Conservation (phyloP, 1,284 basidiomycete species). For the Ustilago hordei region DNA sequence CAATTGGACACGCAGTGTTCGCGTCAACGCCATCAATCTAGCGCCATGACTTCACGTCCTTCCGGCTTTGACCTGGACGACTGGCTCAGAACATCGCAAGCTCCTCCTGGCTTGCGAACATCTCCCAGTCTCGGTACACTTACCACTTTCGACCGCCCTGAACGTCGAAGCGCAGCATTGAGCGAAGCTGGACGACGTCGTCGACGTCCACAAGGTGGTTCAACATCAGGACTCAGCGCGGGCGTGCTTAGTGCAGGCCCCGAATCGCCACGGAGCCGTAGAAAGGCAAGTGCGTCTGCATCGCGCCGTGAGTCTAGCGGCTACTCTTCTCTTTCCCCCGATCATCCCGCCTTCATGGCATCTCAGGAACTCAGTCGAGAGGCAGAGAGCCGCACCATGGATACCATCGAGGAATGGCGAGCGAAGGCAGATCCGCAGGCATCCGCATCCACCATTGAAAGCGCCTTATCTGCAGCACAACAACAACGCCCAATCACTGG, state of each 20-base stretch:
- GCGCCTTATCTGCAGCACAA: neutral
- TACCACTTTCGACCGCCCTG: constrained; percentile 21
- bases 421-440: constrained; percentile 24
- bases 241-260: constrained; percentile 50
- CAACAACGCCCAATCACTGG: neutral
- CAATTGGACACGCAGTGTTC: constrained; percentile 11
- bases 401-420: constrained; percentile 52
- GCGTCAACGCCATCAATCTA: constrained; percentile 25
- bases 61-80: constrained; percentile 40
- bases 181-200: constrained; percentile 49
- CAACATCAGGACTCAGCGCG: constrained; percentile 49
- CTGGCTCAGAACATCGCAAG: constrained; percentile 37
- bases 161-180: constrained; percentile 31
- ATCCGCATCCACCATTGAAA: neutral
- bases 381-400: constrained; percentile 36
- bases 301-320: constrained; percentile 21
- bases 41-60: constrained; percentile 27
- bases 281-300: constrained; percentile 30
- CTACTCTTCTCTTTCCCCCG: constrained; percentile 27
- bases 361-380: constrained; percentile 41
- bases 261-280: constrained; percentile 34
- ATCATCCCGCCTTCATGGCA: constrained; percentile 41
- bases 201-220: constrained; percentile 24
- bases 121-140: constrained; percentile 47
- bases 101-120: constrained; percentile 16